Conservation (phyloP, 257 asterid species). For the Solanum appendiculatum region DNA sequence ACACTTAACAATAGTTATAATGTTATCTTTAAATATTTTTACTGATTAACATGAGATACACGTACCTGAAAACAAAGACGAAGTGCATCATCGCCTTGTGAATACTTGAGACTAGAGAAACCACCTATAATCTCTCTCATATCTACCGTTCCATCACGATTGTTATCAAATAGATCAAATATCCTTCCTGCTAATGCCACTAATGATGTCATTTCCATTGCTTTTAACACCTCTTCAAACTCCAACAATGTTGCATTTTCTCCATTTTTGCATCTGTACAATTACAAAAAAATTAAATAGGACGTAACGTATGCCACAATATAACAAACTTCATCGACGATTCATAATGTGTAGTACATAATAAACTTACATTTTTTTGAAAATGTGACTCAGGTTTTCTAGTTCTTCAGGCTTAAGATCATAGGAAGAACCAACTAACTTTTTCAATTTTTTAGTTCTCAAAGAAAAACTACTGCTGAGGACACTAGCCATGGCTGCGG, state of each 20-base stretch:
- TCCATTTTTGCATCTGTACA: slow-evolving; percentile 47
- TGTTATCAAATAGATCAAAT: slow-evolving; percentile 68
- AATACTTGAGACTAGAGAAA: slow-evolving; percentile 68
- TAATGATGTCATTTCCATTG: slow-evolving; percentile 64
- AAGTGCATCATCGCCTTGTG: slow-evolving; percentile 81
- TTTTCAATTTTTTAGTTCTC: slow-evolving; percentile 63
- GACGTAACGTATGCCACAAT: neutral
- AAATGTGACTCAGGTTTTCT: slow-evolving; percentile 48
- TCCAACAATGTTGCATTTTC: slow-evolving; percentile 62
- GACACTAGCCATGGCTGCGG: slow-evolving; percentile 84
- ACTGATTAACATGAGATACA: neutral
- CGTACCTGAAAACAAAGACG: slow-evolving; percentile 78
- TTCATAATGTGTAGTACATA: neutral
- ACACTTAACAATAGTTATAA: too few relatives aligned
- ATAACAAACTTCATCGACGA: too few relatives aligned
- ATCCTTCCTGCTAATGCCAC: slow-evolving; percentile 65
- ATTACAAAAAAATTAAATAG: neutral
- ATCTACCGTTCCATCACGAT: slow-evolving; percentile 70
- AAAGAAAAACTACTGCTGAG: slow-evolving; percentile 68
- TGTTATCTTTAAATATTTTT: too few relatives aligned
- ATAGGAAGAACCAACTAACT: slow-evolving; percentile 51
- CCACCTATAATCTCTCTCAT: slow-evolving; percentile 86
- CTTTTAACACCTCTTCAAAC: slow-evolving; percentile 71
- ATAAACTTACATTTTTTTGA: slow-evolving; percentile 52
- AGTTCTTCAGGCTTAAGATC: slow-evolving; percentile 83